phyloP scores from a whole-genome alignment of 257 asterid species.

The Nicotiana paniculata region DNA sequence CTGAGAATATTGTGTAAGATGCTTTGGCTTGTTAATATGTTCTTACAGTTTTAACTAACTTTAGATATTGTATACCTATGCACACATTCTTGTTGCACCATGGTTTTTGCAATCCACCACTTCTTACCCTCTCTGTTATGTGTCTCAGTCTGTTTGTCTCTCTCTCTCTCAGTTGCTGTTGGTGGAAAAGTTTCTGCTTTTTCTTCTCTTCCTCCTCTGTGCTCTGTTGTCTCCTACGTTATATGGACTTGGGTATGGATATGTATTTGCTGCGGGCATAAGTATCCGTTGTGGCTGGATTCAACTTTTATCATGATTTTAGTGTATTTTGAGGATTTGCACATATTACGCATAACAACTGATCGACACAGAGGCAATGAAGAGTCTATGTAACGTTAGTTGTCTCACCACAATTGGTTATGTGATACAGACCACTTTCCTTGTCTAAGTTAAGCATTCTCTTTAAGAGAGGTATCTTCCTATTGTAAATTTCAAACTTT shows the following conservation, averaged over 20 bases:
- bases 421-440: neutral
- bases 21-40: constrained; percentile 11
- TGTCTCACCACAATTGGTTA: neutral
- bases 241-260: neutral
- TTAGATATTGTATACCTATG: neutral
- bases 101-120: neutral
- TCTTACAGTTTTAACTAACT: neutral
- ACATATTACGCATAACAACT: neutral
- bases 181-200: neutral
- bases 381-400: neutral
- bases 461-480: neutral
- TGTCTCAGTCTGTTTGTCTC: neutral
- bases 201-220: neutral
- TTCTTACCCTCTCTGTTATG: neutral
- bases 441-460: neutral
- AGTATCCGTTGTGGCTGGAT: neutral
- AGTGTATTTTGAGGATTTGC: neutral
- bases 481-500: neutral
- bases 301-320: neutral
- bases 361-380: neutral
- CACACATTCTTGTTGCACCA: neutral
- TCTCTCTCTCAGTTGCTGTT: neutral
- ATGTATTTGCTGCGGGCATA: neutral
- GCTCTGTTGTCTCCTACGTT: neutral
- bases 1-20: constrained; percentile 51